Evolutionary conservation across 2,329 filamentous ascomycete species (phyloP).

Genomic region (Epichloe bromicola): DNA sequence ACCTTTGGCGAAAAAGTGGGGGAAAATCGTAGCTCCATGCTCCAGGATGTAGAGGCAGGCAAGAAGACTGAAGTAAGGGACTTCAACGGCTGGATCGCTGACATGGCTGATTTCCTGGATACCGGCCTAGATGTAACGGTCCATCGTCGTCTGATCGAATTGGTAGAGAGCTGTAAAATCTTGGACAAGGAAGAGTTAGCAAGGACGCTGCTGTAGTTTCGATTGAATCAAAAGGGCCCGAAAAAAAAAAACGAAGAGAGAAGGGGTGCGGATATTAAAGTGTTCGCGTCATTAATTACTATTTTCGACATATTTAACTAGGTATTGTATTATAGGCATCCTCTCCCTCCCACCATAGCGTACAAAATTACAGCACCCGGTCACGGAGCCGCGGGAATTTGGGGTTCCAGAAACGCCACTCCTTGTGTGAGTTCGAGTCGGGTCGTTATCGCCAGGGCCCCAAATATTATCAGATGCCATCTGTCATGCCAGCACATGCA

Average conservation of each 20-base stretch:
- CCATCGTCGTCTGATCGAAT: conserved; percentile 28
- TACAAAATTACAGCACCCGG: neutral
- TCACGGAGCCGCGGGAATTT: neutral
- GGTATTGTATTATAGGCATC: neutral
- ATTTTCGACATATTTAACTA: neutral
- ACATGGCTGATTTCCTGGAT: conserved; percentile 28
- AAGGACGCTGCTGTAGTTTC: conserved; percentile 9
- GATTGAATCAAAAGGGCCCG: neutral
- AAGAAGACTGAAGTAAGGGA: conserved; percentile 42
- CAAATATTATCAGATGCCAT: too few species aligned
- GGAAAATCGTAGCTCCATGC: conserved; percentile 46
- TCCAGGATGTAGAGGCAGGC: conserved; percentile 41
- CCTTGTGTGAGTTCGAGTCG: neutral
- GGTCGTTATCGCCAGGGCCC: too few species aligned
- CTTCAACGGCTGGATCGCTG: conserved; percentile 46
- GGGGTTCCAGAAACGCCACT: neutral
- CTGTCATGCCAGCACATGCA: neutral
- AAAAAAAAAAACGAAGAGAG: neutral
- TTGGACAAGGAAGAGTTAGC: conserved; percentile 23
- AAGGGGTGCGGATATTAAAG: neutral
- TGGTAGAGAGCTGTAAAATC: conserved; percentile 26
- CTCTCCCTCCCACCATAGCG: neutral
- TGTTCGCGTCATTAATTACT: neutral
- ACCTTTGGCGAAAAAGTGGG: conserved; percentile 33
- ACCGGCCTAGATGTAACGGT: conserved; percentile 20